Evolutionary conservation across 2,329 filamentous ascomycete species (phyloP), one percentile per base, ranked within the genome.

Genomic region (Monosporascus ibericus): DNA sequence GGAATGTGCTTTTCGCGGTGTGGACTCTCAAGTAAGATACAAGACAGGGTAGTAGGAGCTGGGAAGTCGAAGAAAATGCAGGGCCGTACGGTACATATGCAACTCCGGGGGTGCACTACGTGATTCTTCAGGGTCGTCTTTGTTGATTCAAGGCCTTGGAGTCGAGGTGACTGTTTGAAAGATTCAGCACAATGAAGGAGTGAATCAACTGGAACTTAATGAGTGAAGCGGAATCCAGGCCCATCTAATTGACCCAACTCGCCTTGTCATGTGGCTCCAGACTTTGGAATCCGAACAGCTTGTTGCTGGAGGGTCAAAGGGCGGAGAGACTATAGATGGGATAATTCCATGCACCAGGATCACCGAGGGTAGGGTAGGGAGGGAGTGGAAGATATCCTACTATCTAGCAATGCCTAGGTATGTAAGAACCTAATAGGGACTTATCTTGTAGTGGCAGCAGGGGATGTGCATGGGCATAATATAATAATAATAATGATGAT

Each of bases 61-160:
- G 30, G 30, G 30, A 11, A 34, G 30, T 34, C 30, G 30, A 34
- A 34, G 30, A 34, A 34, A 34, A 34, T 14, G 30, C 30, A 34
- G 30, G 5, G 30, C 30, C 11, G 30, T 34, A 34, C 5, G 30
- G 30, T 42, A 42, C 39, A 24, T 42, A 42, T 20, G 39, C 30
- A 34, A 34, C 30, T 34, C 30, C 30, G 30, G 30, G 9, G 30
- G 9, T 14, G 30, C 9, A 14, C 30, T 34, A 14, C 14, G 5
- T 34, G 30, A 34, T 34, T 34, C 27, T 34, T 34, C 30, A 34
- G 30, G 14, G 54, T 50, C 49, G 54, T 37, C 54, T 53, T 46
- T 40, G 44, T 47, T 58, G 55, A 25, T 50, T 14, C 8, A 37
- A 48, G 44, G 44, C 14, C 30, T 34, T 34, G 11, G 30, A 34